Conservation (phyloP, 768 basidiomycete genomes). For the Suillus alpinus region DNA sequence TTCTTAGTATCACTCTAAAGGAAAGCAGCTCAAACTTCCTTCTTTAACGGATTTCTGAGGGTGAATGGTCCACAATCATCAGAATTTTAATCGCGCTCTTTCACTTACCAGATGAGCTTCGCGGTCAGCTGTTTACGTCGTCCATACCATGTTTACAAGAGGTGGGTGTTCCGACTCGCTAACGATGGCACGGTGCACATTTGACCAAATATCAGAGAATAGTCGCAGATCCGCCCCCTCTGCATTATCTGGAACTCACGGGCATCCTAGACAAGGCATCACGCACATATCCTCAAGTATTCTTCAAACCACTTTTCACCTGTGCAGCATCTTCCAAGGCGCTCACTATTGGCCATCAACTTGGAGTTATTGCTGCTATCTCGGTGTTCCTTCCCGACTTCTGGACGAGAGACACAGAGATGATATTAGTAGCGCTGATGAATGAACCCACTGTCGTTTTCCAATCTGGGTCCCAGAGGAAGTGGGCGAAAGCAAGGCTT, state of each 20-base stretch:
- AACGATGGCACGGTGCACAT: background rate
- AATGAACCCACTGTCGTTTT: conserved; percentile 35
- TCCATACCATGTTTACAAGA: conserved; percentile 49
- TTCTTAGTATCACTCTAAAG: background rate
- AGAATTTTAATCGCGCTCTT: conserved; percentile 42
- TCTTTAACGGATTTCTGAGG: conserved; percentile 32
- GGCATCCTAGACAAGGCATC: conserved; percentile 52
- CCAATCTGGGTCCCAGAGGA: conserved; percentile 12
- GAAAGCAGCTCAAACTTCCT: background rate
- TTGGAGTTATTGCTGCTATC: conserved; percentile 51
- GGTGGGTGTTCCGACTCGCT: conserved; percentile 31
- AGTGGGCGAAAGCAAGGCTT: conserved; percentile 50
- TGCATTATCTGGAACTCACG: conserved; percentile 45
- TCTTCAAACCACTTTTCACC: conserved; percentile 70
- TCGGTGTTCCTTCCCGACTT: conserved; percentile 56
- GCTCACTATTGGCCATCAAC: conserved; percentile 54
- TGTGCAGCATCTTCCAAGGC: conserved; percentile 68
- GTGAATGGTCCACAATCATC: conserved; percentile 42
- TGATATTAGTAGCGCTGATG: conserved; percentile 70
- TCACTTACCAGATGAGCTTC: conserved; percentile 47
- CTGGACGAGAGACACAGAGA: conserved; percentile 70
- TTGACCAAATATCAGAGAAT: conserved; percentile 42
- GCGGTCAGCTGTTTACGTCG: conserved; percentile 36
- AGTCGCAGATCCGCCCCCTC: conserved; percentile 48
- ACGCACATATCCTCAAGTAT: conserved; percentile 52